Base-by-base conservation (phyloP, 2,329 filamentous ascomycete species). In the Aspergillus calidoustus region DNA sequence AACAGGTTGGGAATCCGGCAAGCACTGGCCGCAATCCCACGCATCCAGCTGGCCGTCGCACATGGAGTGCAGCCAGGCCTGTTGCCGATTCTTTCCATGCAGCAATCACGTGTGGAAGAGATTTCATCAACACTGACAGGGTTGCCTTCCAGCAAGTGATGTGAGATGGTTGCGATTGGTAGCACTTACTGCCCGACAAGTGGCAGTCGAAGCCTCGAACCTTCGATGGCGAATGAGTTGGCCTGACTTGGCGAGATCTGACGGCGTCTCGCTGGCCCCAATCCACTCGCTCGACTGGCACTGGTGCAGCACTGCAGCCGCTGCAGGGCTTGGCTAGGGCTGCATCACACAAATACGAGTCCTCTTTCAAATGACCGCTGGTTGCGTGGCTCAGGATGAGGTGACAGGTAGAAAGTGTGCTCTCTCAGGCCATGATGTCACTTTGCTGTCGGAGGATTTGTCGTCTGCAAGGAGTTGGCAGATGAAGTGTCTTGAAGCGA, bases 1-100 rank as follows among this genome's bases (percentile, higher is more conserved):
- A 11, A 50, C 17, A 64, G 52, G 0, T 68, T 68, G 61, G 71
- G 71, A 7, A 69, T 72, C 7, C 64, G 65, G 25, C 63, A 65
- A 38, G 70, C 70, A 13, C 25, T 52, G 11, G 53, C 51, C 22
- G 53, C 41, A 9, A 60, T 53, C 43, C 53, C 51, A 9, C 58
- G 31, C n/a, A 54, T 54, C 22, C 53, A 46, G 31, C 23, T 46
- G n/a, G 47, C 46, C 17, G 8, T 41, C 30, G 25, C 41, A 22
- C 44, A 54, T 22, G 22, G 30, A 22, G 31, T 23, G 19, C 52
- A 46, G 41, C 41, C 46, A 43, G 41, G 23, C 3, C 17, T 47
- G 11, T 17, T 15, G 41, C 34, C 34, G 34, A 5, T 41, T 41
- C 34, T 41, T 41, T 4, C 34, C 34, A 41, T 41, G 34, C 8